Evolutionary conservation across 257 asterid species (phyloP), one percentile per base, ranked within the genome.

Genomic region (Perilla frutescens): DNA sequence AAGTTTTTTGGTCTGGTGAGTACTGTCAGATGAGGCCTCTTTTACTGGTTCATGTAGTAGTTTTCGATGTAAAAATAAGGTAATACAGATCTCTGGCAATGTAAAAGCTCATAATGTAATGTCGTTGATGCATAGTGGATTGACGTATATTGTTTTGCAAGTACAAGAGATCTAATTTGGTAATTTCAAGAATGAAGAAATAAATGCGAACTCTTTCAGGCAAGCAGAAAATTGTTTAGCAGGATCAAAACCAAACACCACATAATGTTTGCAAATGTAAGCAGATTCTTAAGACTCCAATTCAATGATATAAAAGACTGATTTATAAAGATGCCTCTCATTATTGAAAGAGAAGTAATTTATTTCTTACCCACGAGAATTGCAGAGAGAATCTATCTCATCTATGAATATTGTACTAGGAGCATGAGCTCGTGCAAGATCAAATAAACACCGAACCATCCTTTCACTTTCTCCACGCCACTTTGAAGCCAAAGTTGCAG

Each of bases 381-480:
- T 95, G 93, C 99, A 95, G 79, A 95, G 98, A 66, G 99, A 95
- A 86, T 95, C 99, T 54, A 95, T 95, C 91, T 95, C 99, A 80
- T 95, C 99, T 67, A 95, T 95, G 84, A 95, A 95, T 75, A 92
- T 95, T 26, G 99, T 95, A 76, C 99, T 95, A 36, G 99, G 99
- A 66, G 99, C 98, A 87, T 92, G 81, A 82, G 97, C 96, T 79
- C 99, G 90, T 0, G 99, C 99, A 66, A 95, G 99, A 80, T 95
- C 99, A 78, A 92, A 95, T 81, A 95, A 87, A 80, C 98, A 92
- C 77, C 99, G 96, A 48, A 95, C 99, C 99, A 95, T 92, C 73
- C 99, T 84, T 67, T 92, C 99, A 83, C 99, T 92, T 79, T 95
- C 99, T 44, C 99, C 99, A 71, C 98, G 99, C 99, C 98, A 95